Evolutionary conservation across 257 asterid species (phyloP).

Genomic region (Solanum phureja): DNA sequence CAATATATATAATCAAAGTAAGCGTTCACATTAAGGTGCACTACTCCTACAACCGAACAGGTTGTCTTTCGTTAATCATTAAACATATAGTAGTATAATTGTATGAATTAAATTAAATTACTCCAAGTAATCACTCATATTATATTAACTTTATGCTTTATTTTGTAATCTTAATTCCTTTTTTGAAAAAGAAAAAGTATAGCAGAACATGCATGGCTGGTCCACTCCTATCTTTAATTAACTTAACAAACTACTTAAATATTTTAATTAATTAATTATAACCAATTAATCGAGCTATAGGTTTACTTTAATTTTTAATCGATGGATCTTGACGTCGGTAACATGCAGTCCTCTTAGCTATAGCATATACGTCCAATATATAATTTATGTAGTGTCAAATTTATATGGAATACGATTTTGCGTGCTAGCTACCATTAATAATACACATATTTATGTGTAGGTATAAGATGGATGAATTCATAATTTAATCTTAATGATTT

Average conservation of each 20-base stretch:
- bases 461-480: background rate
- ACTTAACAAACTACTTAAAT: background rate
- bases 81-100: background rate
- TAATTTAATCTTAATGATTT: background rate
- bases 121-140: background rate
- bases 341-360: background rate
- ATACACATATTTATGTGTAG: background rate
- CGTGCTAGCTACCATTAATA: background rate
- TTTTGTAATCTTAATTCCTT: background rate
- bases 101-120: background rate
- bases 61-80: slow-evolving; percentile 35
- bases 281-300: background rate
- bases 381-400: background rate
- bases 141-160: background rate
- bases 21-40: slow-evolving; percentile 34
- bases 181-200: background rate
- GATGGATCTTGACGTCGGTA: background rate
- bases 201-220: slow-evolving; percentile 3
- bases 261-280: background rate
- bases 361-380: background rate
- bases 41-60: slow-evolving; percentile 26
- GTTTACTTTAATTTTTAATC: background rate
- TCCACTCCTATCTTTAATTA: background rate
- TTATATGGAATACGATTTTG: background rate
- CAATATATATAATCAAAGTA: slow-evolving; percentile 23